Evolutionary conservation across 352 stramenopile genomes (phyloP).

Genomic region (Pythium aphanidermatum): DNA sequence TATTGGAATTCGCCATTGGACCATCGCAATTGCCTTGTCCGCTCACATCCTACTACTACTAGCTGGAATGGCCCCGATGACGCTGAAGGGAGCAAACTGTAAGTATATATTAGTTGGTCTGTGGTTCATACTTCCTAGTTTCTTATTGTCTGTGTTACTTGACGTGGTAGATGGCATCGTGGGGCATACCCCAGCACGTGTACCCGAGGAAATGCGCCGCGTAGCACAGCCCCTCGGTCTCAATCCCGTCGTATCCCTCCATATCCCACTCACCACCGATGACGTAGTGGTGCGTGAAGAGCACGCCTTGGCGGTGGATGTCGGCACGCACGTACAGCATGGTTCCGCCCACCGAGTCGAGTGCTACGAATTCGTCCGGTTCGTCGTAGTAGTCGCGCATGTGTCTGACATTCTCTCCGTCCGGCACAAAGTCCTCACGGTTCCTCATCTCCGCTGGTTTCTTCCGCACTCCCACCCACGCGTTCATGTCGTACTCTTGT

Average conservation of each 20-base stretch:
- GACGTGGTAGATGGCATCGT: constrained; percentile 32
- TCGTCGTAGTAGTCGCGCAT: constrained; percentile 11
- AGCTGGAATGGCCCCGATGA: no score
- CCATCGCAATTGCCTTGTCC: no score
- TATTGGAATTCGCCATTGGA: no score
- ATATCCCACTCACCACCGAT: constrained; percentile 33
- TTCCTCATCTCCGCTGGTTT: neutral
- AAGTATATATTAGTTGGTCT: neutral
- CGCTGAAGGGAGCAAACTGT: no score
- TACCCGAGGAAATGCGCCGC: constrained; percentile 39
- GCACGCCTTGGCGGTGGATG: constrained; percentile 36
- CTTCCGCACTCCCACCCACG: constrained; percentile 21
- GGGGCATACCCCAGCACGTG: constrained; percentile 44
- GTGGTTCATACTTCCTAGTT: neutral
- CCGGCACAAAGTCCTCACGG: constrained; percentile 8
- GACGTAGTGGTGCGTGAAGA: constrained; percentile 35
- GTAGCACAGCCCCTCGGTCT: constrained; percentile 46
- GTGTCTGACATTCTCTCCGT: neutral
- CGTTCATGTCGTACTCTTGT: constrained; percentile 23
- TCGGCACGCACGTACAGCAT: constrained; percentile 44
- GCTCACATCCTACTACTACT: no score
- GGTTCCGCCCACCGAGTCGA: constrained; percentile 43
- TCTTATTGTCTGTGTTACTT: neutral
- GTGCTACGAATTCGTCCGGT: constrained; percentile 14
- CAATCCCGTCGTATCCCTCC: constrained; percentile 47